These are phyloP conservation scores for Colletotrichum musicola DNA, from an alignment of 2,329 filamentous ascomycete genomes.

Conservation along the genomic window DNA sequence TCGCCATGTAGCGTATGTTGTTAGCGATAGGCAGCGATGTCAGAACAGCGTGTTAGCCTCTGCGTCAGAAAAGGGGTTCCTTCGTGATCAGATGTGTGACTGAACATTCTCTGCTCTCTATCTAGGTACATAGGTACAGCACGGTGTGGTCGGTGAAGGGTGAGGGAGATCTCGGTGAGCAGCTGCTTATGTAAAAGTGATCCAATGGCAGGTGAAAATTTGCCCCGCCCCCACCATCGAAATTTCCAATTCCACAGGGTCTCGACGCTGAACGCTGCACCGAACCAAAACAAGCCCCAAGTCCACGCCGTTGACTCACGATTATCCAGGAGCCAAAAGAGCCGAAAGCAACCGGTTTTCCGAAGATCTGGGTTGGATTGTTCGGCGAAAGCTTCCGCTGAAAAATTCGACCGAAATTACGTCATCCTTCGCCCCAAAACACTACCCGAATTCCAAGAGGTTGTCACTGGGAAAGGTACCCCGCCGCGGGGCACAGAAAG, in stretches of 20 bases:
- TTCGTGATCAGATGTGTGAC: no score
- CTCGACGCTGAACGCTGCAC: background rate
- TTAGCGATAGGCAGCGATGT: slow-evolving; percentile 30
- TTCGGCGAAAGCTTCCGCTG: no score
- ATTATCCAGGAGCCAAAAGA: background rate
- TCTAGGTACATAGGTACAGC: no score
- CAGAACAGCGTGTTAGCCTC: background rate
- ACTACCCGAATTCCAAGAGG: no score
- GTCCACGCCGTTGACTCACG: slow-evolving; percentile 21
- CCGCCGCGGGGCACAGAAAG: slow-evolving; percentile 34
- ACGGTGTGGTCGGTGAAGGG: background rate
- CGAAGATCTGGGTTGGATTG: background rate
- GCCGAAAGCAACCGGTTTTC: background rate
- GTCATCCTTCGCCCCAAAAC: background rate
- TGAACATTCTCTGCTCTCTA: no score
- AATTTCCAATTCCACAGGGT: slow-evolving; percentile 38
- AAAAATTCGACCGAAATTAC: background rate
- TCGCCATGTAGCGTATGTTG: slow-evolving; percentile 18
- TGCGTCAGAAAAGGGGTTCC: no score
- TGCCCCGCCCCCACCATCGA: slow-evolving; percentile 42
- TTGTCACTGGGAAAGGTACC: slow-evolving; percentile 4
- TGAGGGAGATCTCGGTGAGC: slow-evolving; percentile 3
- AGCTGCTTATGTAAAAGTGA: slow-evolving; percentile 38
- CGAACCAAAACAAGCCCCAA: slow-evolving; percentile 18
- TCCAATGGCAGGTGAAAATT: slow-evolving; percentile 29